phyloP scores from a whole-genome alignment of 345 rosid genomes.

The Fremontodendron californicum region DNA sequence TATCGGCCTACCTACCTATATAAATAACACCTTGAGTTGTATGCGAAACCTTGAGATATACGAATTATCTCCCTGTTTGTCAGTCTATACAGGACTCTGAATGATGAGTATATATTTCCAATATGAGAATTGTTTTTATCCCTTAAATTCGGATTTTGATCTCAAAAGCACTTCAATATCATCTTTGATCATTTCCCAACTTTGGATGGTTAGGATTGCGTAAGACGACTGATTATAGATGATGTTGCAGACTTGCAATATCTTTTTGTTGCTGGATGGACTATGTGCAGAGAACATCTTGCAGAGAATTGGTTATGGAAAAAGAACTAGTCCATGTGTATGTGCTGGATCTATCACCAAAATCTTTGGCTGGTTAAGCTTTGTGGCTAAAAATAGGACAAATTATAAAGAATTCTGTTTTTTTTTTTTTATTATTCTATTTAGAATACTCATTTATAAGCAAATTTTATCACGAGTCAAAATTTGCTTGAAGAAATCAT shows the following conservation, averaged over 20 bases:
- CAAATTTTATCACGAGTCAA: background rate
- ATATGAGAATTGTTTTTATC: background rate
- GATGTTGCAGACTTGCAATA: background rate
- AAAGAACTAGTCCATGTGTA: background rate
- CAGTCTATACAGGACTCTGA: slow-evolving; percentile 48
- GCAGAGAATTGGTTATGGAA: background rate
- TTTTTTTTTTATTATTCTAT: too few species aligned
- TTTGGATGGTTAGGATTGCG: background rate
- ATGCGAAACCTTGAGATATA: background rate
- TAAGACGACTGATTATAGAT: background rate
- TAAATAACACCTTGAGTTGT: background rate
- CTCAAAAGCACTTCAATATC: background rate
- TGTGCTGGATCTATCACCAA: background rate
- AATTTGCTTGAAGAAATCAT: background rate
- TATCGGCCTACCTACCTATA: background rate
- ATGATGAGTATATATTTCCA: slow-evolving; percentile 16
- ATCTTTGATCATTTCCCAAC: background rate
- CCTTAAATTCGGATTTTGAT: background rate
- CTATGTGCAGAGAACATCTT: background rate
- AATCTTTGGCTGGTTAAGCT: background rate
- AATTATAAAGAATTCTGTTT: background rate
- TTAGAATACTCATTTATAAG: background rate
- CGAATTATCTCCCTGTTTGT: slow-evolving; percentile 76
- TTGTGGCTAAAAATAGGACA: background rate
- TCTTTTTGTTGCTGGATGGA: background rate